Evolutionary conservation across 768 basidiomycete species (phyloP), one percentile per base, ranked within the genome.

Genomic region (Tricholoma sp.): DNA sequence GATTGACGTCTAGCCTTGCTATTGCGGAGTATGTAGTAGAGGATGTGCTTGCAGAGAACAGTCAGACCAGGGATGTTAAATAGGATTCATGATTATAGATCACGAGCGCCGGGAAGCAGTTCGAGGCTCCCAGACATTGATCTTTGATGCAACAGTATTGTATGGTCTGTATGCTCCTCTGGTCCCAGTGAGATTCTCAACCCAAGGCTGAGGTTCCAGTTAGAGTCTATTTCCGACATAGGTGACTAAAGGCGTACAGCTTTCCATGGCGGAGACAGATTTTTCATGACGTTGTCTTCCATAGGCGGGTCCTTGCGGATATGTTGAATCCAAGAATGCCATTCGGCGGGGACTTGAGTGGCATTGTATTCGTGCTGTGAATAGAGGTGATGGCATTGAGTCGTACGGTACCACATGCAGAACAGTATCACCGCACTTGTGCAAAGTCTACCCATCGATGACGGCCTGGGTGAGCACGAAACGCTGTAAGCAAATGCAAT

Each of bases 401-500:
- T 55, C 29, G 54, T 51, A 52, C 32, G 28, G 32, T 10, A 36
- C 32, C 32, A 32, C 51, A 31, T 28, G 44, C 17, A 15, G 44
- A 48, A 41, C 36, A 51, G 37, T 11, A 6, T 57, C 17, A 50
- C 57, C 78, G 56, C 59, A 91, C 91, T 76, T 97, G 94, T 15
- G 88, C 80, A 65, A 81, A 93, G 75, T 98, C 96, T 42, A 98
- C 86, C 96, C 96, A 98, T 71, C 96, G 84, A 68, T 97, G 94
- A 63, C 96, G 91, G 65, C 95, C 94, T 91, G 69, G 49, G 63
- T 12, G 9, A 31, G 12, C 49, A 59, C 0, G 50, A 37, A 33
- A 51, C 18, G 54, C 7, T 32, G 29, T 49, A 32, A 49, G 18
- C 31, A 9, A 48, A 15, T 31, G 11, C 4, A 24, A 4, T 3